Conservation (phyloP, 2,329 filamentous ascomycete species). For the Malbranchea zuffiana region DNA sequence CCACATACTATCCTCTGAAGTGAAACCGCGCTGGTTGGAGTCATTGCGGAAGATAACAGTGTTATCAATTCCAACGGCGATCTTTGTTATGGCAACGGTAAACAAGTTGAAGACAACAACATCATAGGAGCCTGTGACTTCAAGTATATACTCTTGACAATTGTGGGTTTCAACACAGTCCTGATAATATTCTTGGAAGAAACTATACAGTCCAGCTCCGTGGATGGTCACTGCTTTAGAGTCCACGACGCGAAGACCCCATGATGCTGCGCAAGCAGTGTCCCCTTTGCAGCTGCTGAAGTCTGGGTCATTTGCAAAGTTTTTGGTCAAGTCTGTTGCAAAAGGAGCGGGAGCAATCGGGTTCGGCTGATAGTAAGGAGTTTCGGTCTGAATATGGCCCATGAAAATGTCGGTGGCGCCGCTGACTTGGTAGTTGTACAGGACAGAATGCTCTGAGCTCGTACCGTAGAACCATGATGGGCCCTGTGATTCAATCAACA, state of each 20-base stretch:
- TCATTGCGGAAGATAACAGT: slow-evolving; percentile 6
- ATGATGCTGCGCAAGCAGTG: slow-evolving; percentile 2
- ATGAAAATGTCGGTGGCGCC: slow-evolving; percentile 51
- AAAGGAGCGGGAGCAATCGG: slow-evolving; percentile 51
- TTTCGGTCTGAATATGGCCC: slow-evolving; percentile 58
- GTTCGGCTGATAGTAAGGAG: slow-evolving; percentile 60
- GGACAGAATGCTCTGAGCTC: slow-evolving; percentile 52
- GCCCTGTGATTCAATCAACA: slow-evolving; percentile 11
- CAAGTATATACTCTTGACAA: slow-evolving; percentile 35
- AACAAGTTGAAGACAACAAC: slow-evolving; percentile 19
- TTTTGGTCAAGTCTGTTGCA: no score
- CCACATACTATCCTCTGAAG: slow-evolving; percentile 6
- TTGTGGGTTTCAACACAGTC: slow-evolving; percentile 23
- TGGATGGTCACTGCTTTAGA: neutral
- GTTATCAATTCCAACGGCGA: slow-evolving; percentile 9
- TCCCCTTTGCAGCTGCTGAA: neutral
- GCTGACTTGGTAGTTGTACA: slow-evolving; percentile 61
- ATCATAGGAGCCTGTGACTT: slow-evolving; percentile 15
- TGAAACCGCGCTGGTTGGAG: slow-evolving; percentile 9
- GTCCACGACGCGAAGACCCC: slow-evolving; percentile 2
- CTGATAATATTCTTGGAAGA: slow-evolving; percentile 6
- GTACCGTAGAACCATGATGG: slow-evolving; percentile 54
- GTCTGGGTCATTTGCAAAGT: slow-evolving; percentile 8
- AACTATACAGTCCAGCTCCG: slow-evolving; percentile 6
- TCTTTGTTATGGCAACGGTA: slow-evolving; percentile 18